Evolutionary conservation across 2,329 filamentous ascomycete species (phyloP), one percentile per base, ranked within the genome.

Genomic region (Penicillium frequentans): DNA sequence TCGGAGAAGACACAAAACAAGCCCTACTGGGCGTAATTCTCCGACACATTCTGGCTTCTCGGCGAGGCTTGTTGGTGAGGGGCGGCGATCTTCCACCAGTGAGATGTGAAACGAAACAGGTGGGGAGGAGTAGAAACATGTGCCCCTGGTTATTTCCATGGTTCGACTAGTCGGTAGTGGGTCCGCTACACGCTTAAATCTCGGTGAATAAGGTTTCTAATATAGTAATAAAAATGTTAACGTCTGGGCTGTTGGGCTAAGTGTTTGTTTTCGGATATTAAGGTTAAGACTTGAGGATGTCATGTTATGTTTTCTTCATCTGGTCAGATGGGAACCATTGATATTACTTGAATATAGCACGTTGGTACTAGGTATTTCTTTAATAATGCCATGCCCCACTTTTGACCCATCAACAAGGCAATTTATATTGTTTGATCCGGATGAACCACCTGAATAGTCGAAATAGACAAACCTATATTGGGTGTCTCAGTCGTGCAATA

Each of bases 51-150:
- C 37, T 24, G 23, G 11, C 31, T 37, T 43, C 23, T 52, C 11
- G 24, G 26, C 39, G 19, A 42, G 39, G 39, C 39, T 42, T 52
- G 39, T 35, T 23, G 24, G 49, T 23, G 44, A 27, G 27, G 14
- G 37, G 24, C 9, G 10, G 8, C 39, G 39, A 44, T 52, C n/a
- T 52, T 52, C 49, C 37, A 52, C 49, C 49, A 52, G 49, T 52
- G 49, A 51, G 24, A 39, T 44, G 42, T 37, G 48, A 52, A 52
- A 51, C 47, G 47, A 51, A 51, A 52, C 26, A 33, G 19, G 49
- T 45, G 49, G 49, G 37, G 42, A 44, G 14, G 13, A 31, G 23
- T 51, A 43, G 16, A 13, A 11, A 35, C 49, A 9, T 14, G n/a
- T 24, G 24, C 37, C 37, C 49, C 49, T 52, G 49, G 9, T 52